phyloP scores from a whole-genome alignment of 495 filamentous ascomycete genomes.

The Letharia lupina region DNA sequence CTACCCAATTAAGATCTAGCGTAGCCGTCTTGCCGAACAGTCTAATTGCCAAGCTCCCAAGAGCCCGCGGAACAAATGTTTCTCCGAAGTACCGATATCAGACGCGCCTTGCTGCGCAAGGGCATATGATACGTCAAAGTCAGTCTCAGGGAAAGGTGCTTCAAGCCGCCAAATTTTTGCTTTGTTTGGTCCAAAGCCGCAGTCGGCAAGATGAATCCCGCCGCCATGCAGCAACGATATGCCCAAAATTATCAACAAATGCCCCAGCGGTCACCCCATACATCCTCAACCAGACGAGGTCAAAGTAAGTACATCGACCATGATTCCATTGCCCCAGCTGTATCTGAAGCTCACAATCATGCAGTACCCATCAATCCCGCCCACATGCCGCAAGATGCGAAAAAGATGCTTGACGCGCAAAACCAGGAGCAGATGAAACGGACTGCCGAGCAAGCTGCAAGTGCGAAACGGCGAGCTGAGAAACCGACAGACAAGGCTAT shows the following conservation, averaged over 20 bases:
- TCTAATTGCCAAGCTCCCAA: too few species aligned
- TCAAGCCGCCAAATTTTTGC: slow-evolving; percentile 1
- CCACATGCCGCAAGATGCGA: slow-evolving; percentile 6
- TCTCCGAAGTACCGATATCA: not conserved
- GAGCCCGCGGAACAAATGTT: not conserved
- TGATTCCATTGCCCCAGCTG: not conserved
- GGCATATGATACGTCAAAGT: slow-evolving; percentile 15
- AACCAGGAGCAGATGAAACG: slow-evolving; percentile 32
- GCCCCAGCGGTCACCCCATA: slow-evolving; percentile 16
- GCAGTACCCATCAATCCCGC: slow-evolving; percentile 3
- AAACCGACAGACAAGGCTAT: slow-evolving; percentile 93
- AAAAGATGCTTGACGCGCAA: slow-evolving; percentile 1
- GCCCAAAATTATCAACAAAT: slow-evolving; percentile 21
- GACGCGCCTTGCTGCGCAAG: not conserved
- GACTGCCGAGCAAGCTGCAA: slow-evolving; percentile 30
- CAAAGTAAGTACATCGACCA: slow-evolving; percentile 14
- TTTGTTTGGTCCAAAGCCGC: slow-evolving; percentile 11
- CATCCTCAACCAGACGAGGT: slow-evolving; percentile 16
- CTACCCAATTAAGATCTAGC: not conserved
- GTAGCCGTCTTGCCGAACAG: not conserved
- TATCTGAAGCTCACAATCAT: slow-evolving; percentile 8
- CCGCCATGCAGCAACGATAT: slow-evolving; percentile 20
- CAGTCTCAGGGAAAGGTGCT: slow-evolving; percentile 5
- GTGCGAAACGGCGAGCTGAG: slow-evolving; percentile 64
- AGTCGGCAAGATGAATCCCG: slow-evolving; percentile 20